Base-by-base conservation (phyloP, 176 grass and related monocot genomes). In the Juncus effusus region DNA sequence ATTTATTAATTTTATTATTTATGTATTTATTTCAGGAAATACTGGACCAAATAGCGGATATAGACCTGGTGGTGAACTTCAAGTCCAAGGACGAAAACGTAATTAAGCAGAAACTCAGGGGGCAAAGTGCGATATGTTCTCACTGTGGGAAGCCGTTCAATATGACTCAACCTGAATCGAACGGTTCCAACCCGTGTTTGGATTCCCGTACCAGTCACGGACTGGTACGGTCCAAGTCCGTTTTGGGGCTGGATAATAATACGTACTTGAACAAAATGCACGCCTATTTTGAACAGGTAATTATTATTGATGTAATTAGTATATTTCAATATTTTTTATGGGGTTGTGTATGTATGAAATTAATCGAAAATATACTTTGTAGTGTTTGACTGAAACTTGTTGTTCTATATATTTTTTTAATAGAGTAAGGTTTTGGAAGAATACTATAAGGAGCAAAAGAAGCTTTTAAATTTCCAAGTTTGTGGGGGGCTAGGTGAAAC, bases 61-160 rank as follows among this genome's bases (percentile, higher is more conserved):
- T 99, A 19, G 83, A 99, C 55, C 64, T 99, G 60, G 88, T 93
- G 75, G 78, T 99, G 75, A 99, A 99, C 78, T 93, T 99, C 72
- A 99, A 99, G 82, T 99, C 78, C 14, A 74, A 74, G 15, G 85
- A 86, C 55, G 74, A 93, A 44, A 89, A 83, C 44, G 77, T 87
- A 42, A 76, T 93, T 80, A 99, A 93, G 76, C 84, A 82, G 57
- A 74, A 80, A 11, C 86, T 81, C 10, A 78, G 56, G 35, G 74
- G 75, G 2, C 78, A 84, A 19, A 82, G 84, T 12, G 80, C 79
- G 36, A 82, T 86, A 5, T 99, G 94, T 77, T 74, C 76, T 10
- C 85, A 99, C 35, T 99, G 89, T 73, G 82, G 88, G 16, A 87
- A 84, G 61, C 74, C 62, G 15, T 93, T 99, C 77, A 79, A 82